Base-by-base conservation (phyloP, 1,139 yeast genomes). In the Insectozyma bohioensis region DNA sequence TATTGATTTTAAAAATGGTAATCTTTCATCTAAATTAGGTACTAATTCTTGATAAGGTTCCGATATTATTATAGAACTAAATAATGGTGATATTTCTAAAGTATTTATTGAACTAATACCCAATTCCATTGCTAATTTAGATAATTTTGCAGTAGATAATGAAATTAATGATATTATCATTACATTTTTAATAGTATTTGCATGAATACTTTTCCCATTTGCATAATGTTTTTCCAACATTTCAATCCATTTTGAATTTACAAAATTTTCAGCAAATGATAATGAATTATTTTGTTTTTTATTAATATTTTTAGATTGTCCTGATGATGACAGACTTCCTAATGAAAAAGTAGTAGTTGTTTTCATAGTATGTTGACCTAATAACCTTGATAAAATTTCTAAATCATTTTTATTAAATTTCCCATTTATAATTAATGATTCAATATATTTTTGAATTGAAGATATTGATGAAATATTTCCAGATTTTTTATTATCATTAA, bases 181-280 rank as follows among this genome's bases (percentile, higher is more conserved):
- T 4, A 80, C 50, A 21, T 76, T 65, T 43, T 68, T 69, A 11
- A 76, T 62, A 1, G 48, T 42, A 6, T 61, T 54, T 0, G 79
- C 65, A 46, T 75, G 70, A 6, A 72, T 52, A 28, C 85, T 77
- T 15, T 59, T 61, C 3, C 86, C 87, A 32, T 68, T 71, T 6
- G 71, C 68, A 54, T 75, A 81, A 33, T 77, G 51, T 22, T 61
- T 61, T 46, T 83, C 90, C 30, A 83, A 49, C 11, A 58, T 53
- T 41, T 77, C 80, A 12, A 80, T 57, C 87, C 87, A 82, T 10
- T 64, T 56, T 1, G 56, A 47, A 13, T 62, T 62, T 1, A 80
- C 76, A 52, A 82, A 83, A 22, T 48, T 52, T 35, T 75, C 80
- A 1, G 80, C 70, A 55, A 82, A 42, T 14, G 36, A 37, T 12